phyloP scores from a whole-genome alignment of 805 yeast genomes.

The Monosporozyma servazzii region DNA sequence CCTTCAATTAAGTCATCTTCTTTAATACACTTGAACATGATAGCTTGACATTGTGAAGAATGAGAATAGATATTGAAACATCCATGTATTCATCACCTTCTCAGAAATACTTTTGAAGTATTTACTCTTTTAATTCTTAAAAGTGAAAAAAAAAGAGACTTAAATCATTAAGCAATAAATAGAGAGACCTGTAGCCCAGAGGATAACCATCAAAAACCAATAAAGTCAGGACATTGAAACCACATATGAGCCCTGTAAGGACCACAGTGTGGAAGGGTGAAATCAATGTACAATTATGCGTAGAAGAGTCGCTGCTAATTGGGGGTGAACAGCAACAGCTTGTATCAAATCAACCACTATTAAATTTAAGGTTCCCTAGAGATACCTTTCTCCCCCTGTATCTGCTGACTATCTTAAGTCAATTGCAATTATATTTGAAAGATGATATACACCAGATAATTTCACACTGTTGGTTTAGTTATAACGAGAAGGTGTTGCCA shows the following conservation, averaged over 20 bases:
- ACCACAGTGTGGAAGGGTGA: constrained; percentile 46
- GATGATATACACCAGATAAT: constrained; percentile 19
- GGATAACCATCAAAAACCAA: not conserved
- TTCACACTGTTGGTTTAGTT: constrained; percentile 55
- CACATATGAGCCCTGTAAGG: constrained; percentile 25
- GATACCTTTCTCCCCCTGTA: constrained; percentile 45
- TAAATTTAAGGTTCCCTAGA: constrained; percentile 31
- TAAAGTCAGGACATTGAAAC: not conserved
- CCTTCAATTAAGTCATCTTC: constrained; percentile 2
- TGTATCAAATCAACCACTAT: constrained; percentile 2
- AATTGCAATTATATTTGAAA: constrained; percentile 31
- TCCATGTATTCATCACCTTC: not conserved
- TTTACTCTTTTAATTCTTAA: not conserved
- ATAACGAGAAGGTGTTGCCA: constrained; percentile 50
- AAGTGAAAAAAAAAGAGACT: not conserved
- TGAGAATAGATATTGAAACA: not conserved
- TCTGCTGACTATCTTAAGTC: constrained; percentile 31
- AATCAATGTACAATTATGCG: constrained; percentile 35
- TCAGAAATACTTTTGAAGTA: not conserved
- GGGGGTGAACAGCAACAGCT: constrained; percentile 13
- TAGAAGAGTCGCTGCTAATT: constrained; percentile 14
- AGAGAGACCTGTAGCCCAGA: not conserved
- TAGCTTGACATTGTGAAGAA: not conserved
- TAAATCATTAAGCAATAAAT: not conserved
- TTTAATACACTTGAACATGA: constrained; percentile 6